A percentile compares a stretch with the other conserved stretches of the same genome.
These are phyloP conservation scores for Petrea volubilis DNA, from an alignment of 257 asterid genomes.

Conservation along the genomic window DNA sequence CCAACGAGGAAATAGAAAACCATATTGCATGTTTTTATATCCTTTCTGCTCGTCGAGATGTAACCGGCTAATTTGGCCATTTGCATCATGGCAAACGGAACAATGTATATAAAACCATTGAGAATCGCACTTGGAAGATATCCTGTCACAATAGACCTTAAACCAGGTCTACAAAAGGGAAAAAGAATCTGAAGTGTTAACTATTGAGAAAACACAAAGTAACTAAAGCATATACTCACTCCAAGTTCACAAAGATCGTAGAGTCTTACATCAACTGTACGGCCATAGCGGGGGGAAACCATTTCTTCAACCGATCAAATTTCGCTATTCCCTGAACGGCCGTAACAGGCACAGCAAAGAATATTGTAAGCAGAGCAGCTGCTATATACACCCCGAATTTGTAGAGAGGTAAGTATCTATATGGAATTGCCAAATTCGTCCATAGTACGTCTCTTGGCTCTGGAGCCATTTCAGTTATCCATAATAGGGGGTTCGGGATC, in stretches of 20 bases:
- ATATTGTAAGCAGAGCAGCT: conserved; percentile 73
- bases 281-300: conserved; percentile 99
- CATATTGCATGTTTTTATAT: conserved; percentile 84
- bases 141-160: conserved; percentile 84
- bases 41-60: conserved; percentile 75
- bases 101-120: conserved; percentile 63
- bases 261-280: conserved; percentile 71
- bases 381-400: conserved; percentile 55
- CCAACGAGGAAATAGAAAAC: conserved; percentile 92
- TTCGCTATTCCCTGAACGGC: conserved; percentile 94
- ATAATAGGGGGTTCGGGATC: conserved; percentile 66
- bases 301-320: conserved; percentile 64
- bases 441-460: conserved; percentile 93
- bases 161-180: conserved; percentile 65
- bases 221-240: not conserved
- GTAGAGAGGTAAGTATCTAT: conserved; percentile 56
- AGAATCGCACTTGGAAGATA: conserved; percentile 90
- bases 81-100: conserved; percentile 75
- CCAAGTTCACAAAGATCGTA: conserved; percentile 5
- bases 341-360: conserved; percentile 91
- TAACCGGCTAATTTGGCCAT: conserved; percentile 80
- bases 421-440: conserved; percentile 68
- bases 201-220: not conserved
- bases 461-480: conserved; percentile 96
- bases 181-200: conserved; percentile 15